These are phyloP conservation scores for Boletus rubropictus DNA, from an alignment of 768 basidiomycete genomes.

Conservation along the genomic window DNA sequence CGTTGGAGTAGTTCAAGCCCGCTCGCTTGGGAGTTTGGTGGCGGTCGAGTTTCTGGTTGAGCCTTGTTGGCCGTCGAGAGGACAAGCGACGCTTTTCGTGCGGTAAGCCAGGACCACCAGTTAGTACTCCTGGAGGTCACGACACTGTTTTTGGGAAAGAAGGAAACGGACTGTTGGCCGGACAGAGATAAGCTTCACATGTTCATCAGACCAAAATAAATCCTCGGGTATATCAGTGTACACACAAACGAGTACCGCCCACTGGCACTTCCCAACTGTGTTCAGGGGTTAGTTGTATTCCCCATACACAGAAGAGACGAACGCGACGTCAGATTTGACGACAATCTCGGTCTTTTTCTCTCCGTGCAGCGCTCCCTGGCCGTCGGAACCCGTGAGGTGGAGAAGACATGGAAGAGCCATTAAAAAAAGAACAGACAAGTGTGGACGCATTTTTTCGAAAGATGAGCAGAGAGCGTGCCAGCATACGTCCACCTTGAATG, in stretches of 20 bases:
- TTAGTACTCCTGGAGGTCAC: too few relatives aligned
- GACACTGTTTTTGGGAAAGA: too few relatives aligned
- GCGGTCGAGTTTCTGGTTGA: too few relatives aligned
- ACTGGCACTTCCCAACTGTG: background rate
- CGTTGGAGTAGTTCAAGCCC: too few relatives aligned
- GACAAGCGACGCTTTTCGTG: too few relatives aligned
- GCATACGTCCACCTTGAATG: background rate
- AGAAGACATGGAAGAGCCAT: background rate
- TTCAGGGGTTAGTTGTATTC: background rate
- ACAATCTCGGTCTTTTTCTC: background rate
- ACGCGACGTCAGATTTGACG: background rate
- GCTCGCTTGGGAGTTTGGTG: too few relatives aligned
- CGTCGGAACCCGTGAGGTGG: background rate
- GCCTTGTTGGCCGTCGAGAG: too few relatives aligned
- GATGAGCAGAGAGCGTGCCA: background rate
- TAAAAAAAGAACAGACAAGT: background rate
- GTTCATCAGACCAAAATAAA: background rate
- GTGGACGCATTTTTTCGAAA: conserved; percentile 2
- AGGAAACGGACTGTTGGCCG: background rate
- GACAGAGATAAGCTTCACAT: background rate
- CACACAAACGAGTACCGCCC: conserved; percentile 2
- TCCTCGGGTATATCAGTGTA: background rate
- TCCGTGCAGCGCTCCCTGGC: background rate
- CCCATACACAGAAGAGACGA: background rate
- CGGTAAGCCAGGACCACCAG: too few relatives aligned